A percentile compares a stretch with the other conserved stretches of the same genome.
Evolutionary conservation across 352 stramenopile genomes (phyloP).

Genomic region (Hyaloperonospora brassicae): DNA sequence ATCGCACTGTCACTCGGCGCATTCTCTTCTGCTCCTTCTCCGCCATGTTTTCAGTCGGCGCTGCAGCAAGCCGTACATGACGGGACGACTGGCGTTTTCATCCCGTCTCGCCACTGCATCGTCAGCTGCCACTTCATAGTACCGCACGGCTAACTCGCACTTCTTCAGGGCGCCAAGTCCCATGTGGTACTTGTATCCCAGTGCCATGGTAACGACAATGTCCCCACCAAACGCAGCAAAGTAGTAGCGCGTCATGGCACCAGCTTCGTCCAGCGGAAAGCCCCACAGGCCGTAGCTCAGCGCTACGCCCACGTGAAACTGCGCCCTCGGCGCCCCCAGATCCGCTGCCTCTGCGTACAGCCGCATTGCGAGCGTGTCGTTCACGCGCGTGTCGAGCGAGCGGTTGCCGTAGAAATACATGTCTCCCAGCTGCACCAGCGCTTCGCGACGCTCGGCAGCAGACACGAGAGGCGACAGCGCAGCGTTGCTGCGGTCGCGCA

Average conservation of each 20-base stretch:
- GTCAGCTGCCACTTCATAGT: slow-evolving; percentile 86
- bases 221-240: slow-evolving; percentile 70
- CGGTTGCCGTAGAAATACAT: slow-evolving; percentile 76
- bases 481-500: slow-evolving; percentile 37
- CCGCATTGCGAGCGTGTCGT: slow-evolving; percentile 61
- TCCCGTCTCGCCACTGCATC: slow-evolving; percentile 60
- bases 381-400: slow-evolving; percentile 48
- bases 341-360: slow-evolving; percentile 56
- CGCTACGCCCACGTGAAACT: slow-evolving; percentile 83
- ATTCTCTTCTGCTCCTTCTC: slow-evolving; percentile 78
- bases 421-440: slow-evolving; percentile 61
- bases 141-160: slow-evolving; percentile 78
- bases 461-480: slow-evolving; percentile 30
- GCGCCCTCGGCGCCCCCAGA: slow-evolving; percentile 50
- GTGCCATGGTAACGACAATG: slow-evolving; percentile 56
- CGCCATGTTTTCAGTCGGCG: slow-evolving; percentile 64
- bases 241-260: slow-evolving; percentile 76
- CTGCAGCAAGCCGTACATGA: slow-evolving; percentile 64
- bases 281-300: slow-evolving; percentile 79
- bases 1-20: slow-evolving; percentile 62
- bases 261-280: slow-evolving; percentile 48
- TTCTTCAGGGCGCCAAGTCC: slow-evolving; percentile 67
- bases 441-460: slow-evolving; percentile 31
- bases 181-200: slow-evolving; percentile 73
- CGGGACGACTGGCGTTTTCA: slow-evolving; percentile 41